Conservation (phyloP, 75 land plant genomes). For the Gnetum montanum region DNA sequence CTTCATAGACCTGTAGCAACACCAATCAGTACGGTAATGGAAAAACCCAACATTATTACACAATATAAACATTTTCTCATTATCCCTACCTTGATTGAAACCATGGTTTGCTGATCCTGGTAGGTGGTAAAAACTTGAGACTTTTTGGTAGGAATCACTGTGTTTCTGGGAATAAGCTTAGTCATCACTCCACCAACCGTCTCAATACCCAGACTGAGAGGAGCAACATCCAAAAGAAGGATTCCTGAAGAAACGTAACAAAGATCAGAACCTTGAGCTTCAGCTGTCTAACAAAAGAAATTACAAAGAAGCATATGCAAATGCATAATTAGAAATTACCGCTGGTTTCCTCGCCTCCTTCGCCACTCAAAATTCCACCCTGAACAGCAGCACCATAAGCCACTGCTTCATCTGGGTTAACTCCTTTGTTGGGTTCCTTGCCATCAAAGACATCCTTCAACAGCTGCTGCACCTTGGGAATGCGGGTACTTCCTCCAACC, state of each 20-base stretch:
- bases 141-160: conserved; percentile 83
- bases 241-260: conserved; percentile 26
- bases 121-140: conserved; percentile 77
- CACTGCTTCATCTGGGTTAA: conserved; percentile 66
- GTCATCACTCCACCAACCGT: conserved; percentile 62
- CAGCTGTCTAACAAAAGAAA: background rate
- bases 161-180: conserved; percentile 56
- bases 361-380: conserved; percentile 55
- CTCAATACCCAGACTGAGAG: conserved; percentile 46
- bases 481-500: conserved; percentile 22
- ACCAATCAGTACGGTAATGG: background rate
- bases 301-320: background rate
- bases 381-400: conserved; percentile 64
- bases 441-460: conserved; percentile 62
- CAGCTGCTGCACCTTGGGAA: conserved; percentile 58
- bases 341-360: conserved; percentile 54
- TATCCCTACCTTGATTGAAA: conserved; percentile 32
- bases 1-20: conserved; percentile 43
- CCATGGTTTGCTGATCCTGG: conserved; percentile 63
- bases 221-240: conserved; percentile 55
- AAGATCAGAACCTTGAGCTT: background rate
- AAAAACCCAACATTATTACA: background rate
- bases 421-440: conserved; percentile 69
- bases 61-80: background rate
- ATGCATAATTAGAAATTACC: conserved; percentile 7